Evolutionary conservation across 2,329 filamentous ascomycete genomes (phyloP), one percentile per base, ranked within the genome.

Genomic region (Colletotrichum sp.): DNA sequence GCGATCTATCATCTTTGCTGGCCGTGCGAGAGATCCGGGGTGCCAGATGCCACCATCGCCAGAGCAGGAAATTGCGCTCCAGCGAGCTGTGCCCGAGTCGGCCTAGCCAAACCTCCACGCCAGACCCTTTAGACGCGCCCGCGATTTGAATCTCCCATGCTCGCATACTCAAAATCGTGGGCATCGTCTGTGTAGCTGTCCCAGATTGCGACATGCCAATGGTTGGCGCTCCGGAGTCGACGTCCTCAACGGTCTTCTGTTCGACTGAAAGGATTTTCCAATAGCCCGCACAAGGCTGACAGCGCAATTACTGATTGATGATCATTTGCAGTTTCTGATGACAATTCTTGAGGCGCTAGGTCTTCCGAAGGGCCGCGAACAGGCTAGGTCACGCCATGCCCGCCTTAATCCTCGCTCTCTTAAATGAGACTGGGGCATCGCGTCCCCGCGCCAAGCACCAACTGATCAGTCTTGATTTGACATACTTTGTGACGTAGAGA

Each of bases 11-110:
- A 61, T 55, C 32, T 36, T 26, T n/a, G 28, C 26, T 26, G 59
- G n/a, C 70, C 70, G 55, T 68, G 69, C 57, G 70, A 73, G 59
- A 48, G 43, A 65, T 61, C 70, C 13, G 59, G 74, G 48, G 10
- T 43, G 64, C 52, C 59, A 64, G 52, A 15, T 61, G 64, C 52
- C 57, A 30, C 24, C 57, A 36, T 63, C 43, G 59, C 59, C 57
- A 73, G 36, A 68, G 57, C 15, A 64, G 64, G 65, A 69, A 43
- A 64, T 69, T 73, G 57, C 72, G 32, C 16, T 15, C 30, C n/a
- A 70, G 36, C 18, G 34, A 8, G 24, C 48, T 71, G 59, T 65
- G 34, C 72, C 52, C 34, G 21, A 63, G 52, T 26, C 59, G 28
- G 36, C 48, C 16, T 64, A 24, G 39, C 36, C 64, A 60, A 28